These are phyloP conservation scores for Camelina hispida DNA, from an alignment of 345 rosid species.

Conservation along the genomic window DNA sequence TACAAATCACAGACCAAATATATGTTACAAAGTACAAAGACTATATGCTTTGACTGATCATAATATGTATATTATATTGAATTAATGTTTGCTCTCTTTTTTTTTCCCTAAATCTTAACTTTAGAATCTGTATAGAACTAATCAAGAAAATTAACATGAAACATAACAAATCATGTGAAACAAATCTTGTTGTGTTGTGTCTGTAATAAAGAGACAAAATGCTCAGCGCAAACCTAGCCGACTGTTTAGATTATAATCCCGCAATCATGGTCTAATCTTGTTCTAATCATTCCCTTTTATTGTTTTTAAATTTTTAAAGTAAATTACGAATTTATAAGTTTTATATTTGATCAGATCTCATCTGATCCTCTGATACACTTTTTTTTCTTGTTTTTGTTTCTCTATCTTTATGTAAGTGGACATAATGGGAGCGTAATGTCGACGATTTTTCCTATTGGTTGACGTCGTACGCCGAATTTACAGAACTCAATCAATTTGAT, in stretches of 20 bases:
- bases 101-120: slow-evolving; percentile 23
- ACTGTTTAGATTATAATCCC: slow-evolving; percentile 68
- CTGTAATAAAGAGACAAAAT: slow-evolving; percentile 57
- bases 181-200: slow-evolving; percentile 59
- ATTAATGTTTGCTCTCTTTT: neutral
- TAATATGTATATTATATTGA: slow-evolving; percentile 1
- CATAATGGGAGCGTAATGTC: slow-evolving; percentile 37
- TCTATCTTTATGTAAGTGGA: slow-evolving; percentile 27
- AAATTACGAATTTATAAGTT: neutral
- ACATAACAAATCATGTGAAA: slow-evolving; percentile 46
- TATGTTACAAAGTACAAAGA: slow-evolving; percentile 38
- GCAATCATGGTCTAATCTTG: slow-evolving; percentile 53
- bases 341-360: slow-evolving; percentile 20
- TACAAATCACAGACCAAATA: slow-evolving; percentile 41
- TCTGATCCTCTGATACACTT: slow-evolving; percentile 19
- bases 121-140: slow-evolving; percentile 47
- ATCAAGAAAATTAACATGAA: slow-evolving; percentile 41
- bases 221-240: slow-evolving; percentile 76
- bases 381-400: neutral
- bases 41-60: slow-evolving; percentile 42
- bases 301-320: neutral
- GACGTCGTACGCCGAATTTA: slow-evolving; percentile 33
- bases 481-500: slow-evolving; percentile 34
- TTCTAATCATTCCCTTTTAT: slow-evolving; percentile 41
- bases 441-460: slow-evolving; percentile 24